Evolutionary conservation across 495 filamentous ascomycete genomes (phyloP), one percentile per base, ranked within the genome.

Genomic region (Darksidea phi): DNA sequence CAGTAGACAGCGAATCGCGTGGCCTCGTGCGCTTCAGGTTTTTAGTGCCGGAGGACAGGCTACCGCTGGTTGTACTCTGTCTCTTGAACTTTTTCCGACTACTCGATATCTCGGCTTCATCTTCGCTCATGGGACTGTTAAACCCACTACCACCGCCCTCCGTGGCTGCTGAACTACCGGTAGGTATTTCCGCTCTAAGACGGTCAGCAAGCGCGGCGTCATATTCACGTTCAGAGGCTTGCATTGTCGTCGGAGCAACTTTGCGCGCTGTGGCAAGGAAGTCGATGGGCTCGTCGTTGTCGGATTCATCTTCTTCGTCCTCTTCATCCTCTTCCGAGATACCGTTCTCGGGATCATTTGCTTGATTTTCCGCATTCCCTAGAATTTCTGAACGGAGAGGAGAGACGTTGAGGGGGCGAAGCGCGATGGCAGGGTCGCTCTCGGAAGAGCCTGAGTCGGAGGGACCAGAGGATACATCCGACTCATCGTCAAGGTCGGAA

Each of bases 91-190:
- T 53, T 18, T 5, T 6, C 10, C 49, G 32, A 43, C 26, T 49
- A 6, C 43, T 48, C 25, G 6, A 36, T 34, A 1, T 58, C 24
- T 1, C 13, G 5, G 32, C 55, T 8, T 17, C 43, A 26, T 2
- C 13, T 10, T 1, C 10, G 36, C 43, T 43, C 17, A 17, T 48
- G 1, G 74, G 74, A 47, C 67, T 75, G n/a, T 61, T 67, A 54
- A 71, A 75, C 8, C 74, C 74, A 45, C 68, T 72, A 1, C 74
- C 73, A n/a, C 74, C 74, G 11, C 68, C 73, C 37, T 66, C 72
- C 2, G 74, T 75, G 1, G 74, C 74, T 10, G 74, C 74, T 3
- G 67, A 71, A 47, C 74, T 76, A 3, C 74, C 74, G 4, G 72
- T 66, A 0, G 73, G 73, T 12, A 76, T 75, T 21, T 75, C 72